Percentiles rank a stretch among this genome's conserved stretches.
Evolutionary conservation across 306 rosid genomes (phyloP).

Genomic region (Alnus glutinosa): DNA sequence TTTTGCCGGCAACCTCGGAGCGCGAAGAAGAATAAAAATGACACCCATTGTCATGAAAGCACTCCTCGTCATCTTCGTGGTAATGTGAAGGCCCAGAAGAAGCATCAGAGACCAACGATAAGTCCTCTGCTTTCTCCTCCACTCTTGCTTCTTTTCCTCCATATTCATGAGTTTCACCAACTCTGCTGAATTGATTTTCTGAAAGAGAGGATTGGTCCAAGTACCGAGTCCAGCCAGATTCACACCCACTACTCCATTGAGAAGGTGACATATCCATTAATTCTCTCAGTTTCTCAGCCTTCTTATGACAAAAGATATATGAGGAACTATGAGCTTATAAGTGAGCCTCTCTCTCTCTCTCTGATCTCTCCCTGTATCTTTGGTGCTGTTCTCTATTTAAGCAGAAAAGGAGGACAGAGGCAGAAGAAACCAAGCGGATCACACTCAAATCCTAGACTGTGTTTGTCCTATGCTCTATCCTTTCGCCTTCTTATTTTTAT

Average conservation of each 20-base stretch:
- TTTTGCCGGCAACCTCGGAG: conserved; percentile 27
- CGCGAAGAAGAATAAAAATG: conserved; percentile 33
- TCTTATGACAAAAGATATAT: too few species aligned
- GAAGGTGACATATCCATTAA: conserved; percentile 63
- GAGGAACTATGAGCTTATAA: too few species aligned
- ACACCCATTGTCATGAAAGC: conserved; percentile 39
- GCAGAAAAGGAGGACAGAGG: conserved; percentile 36
- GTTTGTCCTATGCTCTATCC: conserved; percentile 65
- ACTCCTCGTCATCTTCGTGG: conserved; percentile 41
- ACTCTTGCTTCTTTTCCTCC: conserved; percentile 26
- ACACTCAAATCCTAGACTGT: conserved; percentile 60
- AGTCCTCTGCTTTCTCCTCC: conserved; percentile 51
- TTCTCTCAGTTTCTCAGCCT: background rate
- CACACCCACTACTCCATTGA: conserved; percentile 61
- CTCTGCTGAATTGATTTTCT: conserved; percentile 34
- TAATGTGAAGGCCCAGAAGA: conserved; percentile 87
- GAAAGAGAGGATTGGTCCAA: conserved; percentile 66
- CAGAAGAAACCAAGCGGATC: conserved; percentile 43
- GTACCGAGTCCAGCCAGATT: conserved; percentile 94
- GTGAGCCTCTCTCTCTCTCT: conserved; percentile 14
- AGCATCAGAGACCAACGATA: conserved; percentile 92
- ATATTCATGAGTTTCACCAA: conserved; percentile 17
- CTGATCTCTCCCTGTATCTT: conserved; percentile 13
- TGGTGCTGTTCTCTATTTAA: conserved; percentile 38
- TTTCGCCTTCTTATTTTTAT: conserved; percentile 66